Evolutionary conservation across 768 basidiomycete genomes (phyloP).

Genomic region (Agrocybe praecox): DNA sequence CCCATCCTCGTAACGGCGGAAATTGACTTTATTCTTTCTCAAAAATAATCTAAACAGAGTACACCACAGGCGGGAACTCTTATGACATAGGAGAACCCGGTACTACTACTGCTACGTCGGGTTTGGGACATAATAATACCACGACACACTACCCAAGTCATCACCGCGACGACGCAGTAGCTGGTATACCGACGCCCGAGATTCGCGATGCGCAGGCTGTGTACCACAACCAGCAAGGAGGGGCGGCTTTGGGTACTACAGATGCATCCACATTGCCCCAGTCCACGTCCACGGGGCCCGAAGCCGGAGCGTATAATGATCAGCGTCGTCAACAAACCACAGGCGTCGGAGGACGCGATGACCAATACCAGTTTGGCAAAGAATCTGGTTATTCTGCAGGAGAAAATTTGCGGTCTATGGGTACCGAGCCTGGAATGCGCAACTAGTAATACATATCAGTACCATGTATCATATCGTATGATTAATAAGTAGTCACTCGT

Average conservation of each 20-base stretch:
- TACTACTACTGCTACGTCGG: too few species aligned
- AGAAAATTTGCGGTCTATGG: neutral
- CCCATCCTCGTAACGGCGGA: neutral
- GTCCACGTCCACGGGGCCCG: neutral
- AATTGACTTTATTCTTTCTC: neutral
- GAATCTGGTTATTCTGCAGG: neutral
- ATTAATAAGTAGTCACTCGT: too few species aligned
- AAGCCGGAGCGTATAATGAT: neutral
- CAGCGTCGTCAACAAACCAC: neutral
- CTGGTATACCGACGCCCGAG: slow-evolving; percentile 15
- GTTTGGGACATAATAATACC: neutral
- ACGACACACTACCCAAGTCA: slow-evolving; percentile 16
- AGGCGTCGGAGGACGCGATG: neutral
- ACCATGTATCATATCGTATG: too few species aligned
- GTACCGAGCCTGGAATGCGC: neutral
- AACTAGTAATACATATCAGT: too few species aligned
- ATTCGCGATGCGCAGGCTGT: slow-evolving; percentile 12
- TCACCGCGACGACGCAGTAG: slow-evolving; percentile 26
- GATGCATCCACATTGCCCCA: neutral
- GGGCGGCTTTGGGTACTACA: neutral
- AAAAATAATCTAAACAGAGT: neutral
- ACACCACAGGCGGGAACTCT: neutral
- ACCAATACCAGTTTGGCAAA: neutral
- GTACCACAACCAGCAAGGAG: neutral
- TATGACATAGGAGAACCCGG: neutral